Percentiles rank a stretch among this genome's conserved stretches.
Evolutionary conservation across 2,329 filamentous ascomycete species (phyloP).

Genomic region (Ophiostoma himal-ulmi): DNA sequence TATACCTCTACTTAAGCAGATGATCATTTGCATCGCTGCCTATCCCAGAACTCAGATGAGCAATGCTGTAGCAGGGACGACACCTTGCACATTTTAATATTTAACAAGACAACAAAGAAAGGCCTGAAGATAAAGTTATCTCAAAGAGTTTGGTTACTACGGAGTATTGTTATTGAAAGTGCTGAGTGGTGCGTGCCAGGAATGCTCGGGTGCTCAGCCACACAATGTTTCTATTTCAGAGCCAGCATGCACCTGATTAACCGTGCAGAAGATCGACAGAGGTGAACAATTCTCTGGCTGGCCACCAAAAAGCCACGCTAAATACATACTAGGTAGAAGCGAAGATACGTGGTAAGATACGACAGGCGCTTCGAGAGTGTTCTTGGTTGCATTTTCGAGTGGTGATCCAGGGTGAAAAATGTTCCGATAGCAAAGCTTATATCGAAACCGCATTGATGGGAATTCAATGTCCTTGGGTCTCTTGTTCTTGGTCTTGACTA

Average conservation of each 20-base stretch:
- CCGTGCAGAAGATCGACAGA: conserved; percentile 9
- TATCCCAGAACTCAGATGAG: neutral
- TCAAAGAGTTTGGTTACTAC: too few relatives aligned
- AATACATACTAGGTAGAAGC: too few relatives aligned
- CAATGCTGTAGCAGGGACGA: neutral
- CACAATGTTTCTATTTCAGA: conserved; percentile 5
- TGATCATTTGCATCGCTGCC: neutral
- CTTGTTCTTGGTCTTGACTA: too few relatives aligned
- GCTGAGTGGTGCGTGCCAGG: neutral
- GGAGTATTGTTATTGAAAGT: neutral
- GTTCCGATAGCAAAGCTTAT: neutral
- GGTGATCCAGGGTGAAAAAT: neutral
- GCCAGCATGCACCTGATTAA: neutral
- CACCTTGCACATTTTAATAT: neutral
- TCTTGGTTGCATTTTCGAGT: neutral
- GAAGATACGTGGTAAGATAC: too few relatives aligned
- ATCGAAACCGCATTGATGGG: neutral
- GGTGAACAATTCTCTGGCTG: neutral
- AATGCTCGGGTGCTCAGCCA: neutral
- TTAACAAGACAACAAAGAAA: neutral
- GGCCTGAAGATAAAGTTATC: too few relatives aligned
- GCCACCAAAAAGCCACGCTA: neutral
- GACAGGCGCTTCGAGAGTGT: too few relatives aligned
- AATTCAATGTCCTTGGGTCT: too few relatives aligned
- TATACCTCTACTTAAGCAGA: neutral